phyloP scores from a whole-genome alignment of 1,284 basidiomycete species.

The Cerioporus squamosus region DNA sequence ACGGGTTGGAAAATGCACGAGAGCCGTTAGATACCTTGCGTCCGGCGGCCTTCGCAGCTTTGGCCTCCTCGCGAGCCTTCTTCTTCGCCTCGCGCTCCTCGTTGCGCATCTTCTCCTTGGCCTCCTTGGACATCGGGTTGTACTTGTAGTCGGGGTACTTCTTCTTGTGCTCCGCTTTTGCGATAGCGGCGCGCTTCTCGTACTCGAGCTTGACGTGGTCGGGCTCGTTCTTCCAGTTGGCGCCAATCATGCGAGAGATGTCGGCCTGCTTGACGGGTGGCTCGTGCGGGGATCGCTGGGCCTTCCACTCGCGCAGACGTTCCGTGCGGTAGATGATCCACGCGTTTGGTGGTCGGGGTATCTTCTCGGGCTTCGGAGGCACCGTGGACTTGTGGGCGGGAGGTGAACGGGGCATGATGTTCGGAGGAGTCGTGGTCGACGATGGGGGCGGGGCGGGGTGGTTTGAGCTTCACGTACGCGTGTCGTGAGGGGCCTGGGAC shows the following conservation, averaged over 20 bases:
- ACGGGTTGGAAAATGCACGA: slow-evolving; percentile 14
- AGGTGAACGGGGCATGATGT: slow-evolving; percentile 13
- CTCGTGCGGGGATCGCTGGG: slow-evolving; percentile 42
- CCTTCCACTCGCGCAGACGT: slow-evolving; percentile 50
- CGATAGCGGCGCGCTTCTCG: slow-evolving; percentile 69
- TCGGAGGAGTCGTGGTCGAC: background rate
- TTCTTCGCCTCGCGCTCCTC: slow-evolving; percentile 50
- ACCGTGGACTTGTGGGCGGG: slow-evolving; percentile 11
- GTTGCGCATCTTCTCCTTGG: slow-evolving; percentile 51
- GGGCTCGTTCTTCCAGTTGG: slow-evolving; percentile 70
- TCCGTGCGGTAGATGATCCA: slow-evolving; percentile 92
- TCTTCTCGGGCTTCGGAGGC: slow-evolving; percentile 35
- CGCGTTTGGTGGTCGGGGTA: slow-evolving; percentile 83
- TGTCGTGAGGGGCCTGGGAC: background rate
- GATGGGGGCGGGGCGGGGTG: background rate
- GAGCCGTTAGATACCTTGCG: slow-evolving; percentile 20
- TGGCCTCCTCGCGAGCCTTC: slow-evolving; percentile 39
- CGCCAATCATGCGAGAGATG: slow-evolving; percentile 72
- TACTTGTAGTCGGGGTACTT: slow-evolving; percentile 78
- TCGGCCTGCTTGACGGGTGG: slow-evolving; percentile 42
- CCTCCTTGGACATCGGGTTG: slow-evolving; percentile 68
- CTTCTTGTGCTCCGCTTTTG: slow-evolving; percentile 68
- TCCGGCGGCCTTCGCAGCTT: slow-evolving; percentile 35
- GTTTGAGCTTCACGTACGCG: slow-evolving; percentile 26
- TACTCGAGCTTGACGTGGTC: slow-evolving; percentile 60